A percentile compares a stretch with the other conserved stretches of the same genome.
Evolutionary conservation across 352 stramenopile species (phyloP).

Genomic region (Phytophthora foliorum): DNA sequence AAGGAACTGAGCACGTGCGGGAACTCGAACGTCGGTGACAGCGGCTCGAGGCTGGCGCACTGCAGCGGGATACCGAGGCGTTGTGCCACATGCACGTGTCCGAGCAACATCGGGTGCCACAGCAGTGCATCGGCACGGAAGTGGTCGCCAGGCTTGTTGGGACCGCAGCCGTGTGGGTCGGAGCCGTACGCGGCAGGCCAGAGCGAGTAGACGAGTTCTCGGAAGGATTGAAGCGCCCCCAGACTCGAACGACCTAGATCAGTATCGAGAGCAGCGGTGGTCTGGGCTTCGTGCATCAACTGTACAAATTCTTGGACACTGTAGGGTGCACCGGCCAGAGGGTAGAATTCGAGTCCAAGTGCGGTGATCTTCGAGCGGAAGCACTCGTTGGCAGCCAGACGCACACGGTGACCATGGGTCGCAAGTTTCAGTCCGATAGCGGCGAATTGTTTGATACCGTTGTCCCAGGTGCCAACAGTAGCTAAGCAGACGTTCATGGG

Average conservation of each 20-base stretch:
- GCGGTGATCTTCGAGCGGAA: slow-evolving; percentile 60
- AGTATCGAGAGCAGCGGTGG: slow-evolving; percentile 24
- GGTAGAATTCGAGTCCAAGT: slow-evolving; percentile 51
- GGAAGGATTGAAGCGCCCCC: slow-evolving; percentile 32
- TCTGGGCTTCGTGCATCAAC: slow-evolving; percentile 22
- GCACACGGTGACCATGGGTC: slow-evolving; percentile 71
- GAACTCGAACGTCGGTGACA: slow-evolving; percentile 50
- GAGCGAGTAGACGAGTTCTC: slow-evolving; percentile 46
- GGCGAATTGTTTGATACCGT: slow-evolving; percentile 59
- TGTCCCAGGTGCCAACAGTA: slow-evolving; percentile 49
- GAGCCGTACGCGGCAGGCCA: slow-evolving; percentile 47
- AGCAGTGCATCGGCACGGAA: slow-evolving; percentile 56
- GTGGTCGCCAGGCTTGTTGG: slow-evolving; percentile 27
- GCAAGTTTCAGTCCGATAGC: slow-evolving; percentile 61
- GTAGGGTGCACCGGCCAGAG: slow-evolving; percentile 25
- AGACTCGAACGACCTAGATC: slow-evolving; percentile 9
- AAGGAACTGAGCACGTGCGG: slow-evolving; percentile 47
- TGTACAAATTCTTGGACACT: slow-evolving; percentile 24
- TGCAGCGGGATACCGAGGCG: slow-evolving; percentile 58
- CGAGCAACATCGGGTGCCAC: slow-evolving; percentile 48
- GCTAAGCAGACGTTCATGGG: slow-evolving; percentile 48
- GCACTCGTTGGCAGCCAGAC: slow-evolving; percentile 75
- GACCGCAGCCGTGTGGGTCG: slow-evolving; percentile 38
- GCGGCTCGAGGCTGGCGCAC: slow-evolving; percentile 43
- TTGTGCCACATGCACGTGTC: slow-evolving; percentile 49